A percentile compares a stretch with the other conserved stretches of the same genome.
Conservation (phyloP, 805 yeast species). For the Schwanniomyces polymorphus region DNA sequence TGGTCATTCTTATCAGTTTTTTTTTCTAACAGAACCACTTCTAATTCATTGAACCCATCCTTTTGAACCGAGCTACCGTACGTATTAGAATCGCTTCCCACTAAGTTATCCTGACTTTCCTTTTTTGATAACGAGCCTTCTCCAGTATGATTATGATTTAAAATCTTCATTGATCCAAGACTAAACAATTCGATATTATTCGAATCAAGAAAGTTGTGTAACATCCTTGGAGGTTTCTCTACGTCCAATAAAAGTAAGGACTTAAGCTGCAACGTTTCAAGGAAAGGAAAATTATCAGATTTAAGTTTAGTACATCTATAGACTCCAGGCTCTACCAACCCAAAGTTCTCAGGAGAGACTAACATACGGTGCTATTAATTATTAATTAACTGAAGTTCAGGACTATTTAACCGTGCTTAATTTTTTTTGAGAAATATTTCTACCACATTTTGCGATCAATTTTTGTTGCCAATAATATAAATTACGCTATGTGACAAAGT, state of each 20-base stretch:
- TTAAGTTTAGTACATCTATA: slow-evolving; percentile 79
- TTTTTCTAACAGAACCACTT: slow-evolving; percentile 22
- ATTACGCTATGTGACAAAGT: too few relatives aligned
- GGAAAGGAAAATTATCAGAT: slow-evolving; percentile 72
- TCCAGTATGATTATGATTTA: slow-evolving; percentile 33
- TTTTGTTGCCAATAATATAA: too few relatives aligned
- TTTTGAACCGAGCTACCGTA: slow-evolving; percentile 5
- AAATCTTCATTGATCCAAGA: slow-evolving; percentile 43
- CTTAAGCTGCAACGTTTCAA: slow-evolving; percentile 68
- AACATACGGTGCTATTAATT: slow-evolving; percentile 48
- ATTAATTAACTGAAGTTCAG: background rate
- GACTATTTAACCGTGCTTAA: background rate
- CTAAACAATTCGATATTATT: slow-evolving; percentile 53
- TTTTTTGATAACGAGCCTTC: slow-evolving; percentile 13
- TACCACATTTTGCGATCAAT: background rate
- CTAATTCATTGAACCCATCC: slow-evolving; percentile 9
- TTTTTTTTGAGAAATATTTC: background rate
- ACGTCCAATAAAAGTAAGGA: slow-evolving; percentile 78
- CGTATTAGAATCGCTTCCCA: slow-evolving; percentile 4
- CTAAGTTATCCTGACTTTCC: slow-evolving; percentile 14
- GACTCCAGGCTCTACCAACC: slow-evolving; percentile 84
- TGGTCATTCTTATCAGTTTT: slow-evolving; percentile 45
- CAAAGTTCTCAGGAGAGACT: slow-evolving; percentile 91
- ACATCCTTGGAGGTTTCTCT: slow-evolving; percentile 75
- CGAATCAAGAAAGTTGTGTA: slow-evolving; percentile 63